Base-by-base conservation (phyloP, 2,329 filamentous ascomycete species). In the Diaporthe citriasiana region DNA sequence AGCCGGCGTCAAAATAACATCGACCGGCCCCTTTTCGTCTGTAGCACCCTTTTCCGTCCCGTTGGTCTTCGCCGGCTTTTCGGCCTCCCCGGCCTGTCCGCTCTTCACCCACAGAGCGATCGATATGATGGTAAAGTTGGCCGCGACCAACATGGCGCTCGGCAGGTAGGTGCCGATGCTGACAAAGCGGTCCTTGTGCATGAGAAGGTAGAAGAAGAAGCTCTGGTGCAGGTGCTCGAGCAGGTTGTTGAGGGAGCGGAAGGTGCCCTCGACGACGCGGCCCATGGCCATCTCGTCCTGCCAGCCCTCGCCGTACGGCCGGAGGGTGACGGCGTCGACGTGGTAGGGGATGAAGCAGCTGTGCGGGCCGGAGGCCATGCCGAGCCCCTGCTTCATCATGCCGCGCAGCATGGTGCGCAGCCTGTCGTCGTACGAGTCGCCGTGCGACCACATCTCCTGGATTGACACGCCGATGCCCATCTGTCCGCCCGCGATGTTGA, bases 331-430 rank as follows among this genome's bases (percentile, higher is more conserved):
- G 3, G 97, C 97, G 82, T 99, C 97, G 76, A 99, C 94, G 79
- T 98, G 97, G 81, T 99, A 99, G 0, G 97, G 95, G 80, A 99
- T 98, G 82, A 99, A 99, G 78, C 93, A 93, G 82, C 95, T 98
- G 82, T 99, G 97, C 2, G 96, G 93, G 7, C 97, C 97, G 6
- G 94, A 95, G 6, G 95, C 94, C 78, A 96, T 93, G 0, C 97
- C 97, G 1, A 98, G 86, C 0, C 94, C 95, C 84, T 99, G 97
- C 76, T 93, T 95, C 74, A 97, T 84, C 94, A 99, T 98, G 51
- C 97, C 96, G 51, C 95, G 90, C 55, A 98, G 88, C 89, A 99
- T 97, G 0, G 95, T 98, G 78, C 91, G 89, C 53, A 99, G 88
- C 25, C 97, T 92, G 80, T 95, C 94, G 56, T 89, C 85, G 83